These are phyloP conservation scores for Irpex sp. DNA, from an alignment of 1,284 basidiomycete species.

Conservation along the genomic window DNA sequence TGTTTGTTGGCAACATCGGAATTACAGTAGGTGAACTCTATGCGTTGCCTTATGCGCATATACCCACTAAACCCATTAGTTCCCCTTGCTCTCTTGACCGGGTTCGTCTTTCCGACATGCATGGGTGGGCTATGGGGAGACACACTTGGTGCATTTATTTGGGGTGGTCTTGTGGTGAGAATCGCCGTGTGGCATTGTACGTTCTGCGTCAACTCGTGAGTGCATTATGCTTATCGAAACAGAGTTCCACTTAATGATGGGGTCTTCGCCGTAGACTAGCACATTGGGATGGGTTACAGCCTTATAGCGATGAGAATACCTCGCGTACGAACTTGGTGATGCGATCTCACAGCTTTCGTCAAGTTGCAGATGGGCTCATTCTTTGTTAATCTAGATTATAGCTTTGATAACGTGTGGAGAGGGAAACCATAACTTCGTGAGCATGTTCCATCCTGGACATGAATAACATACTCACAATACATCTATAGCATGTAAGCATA, in stretches of 20 bases:
- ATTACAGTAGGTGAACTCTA: conserved; percentile 45
- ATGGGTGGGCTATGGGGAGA: conserved; percentile 58
- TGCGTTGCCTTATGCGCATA: not conserved
- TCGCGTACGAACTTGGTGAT: conserved; percentile 64
- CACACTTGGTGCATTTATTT: conserved; percentile 57
- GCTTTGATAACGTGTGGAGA: conserved; percentile 72
- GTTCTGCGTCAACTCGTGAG: conserved; percentile 74
- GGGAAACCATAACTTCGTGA: conserved; percentile 74
- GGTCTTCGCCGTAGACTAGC: conserved; percentile 46
- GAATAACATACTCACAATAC: no score
- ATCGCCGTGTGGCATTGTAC: conserved; percentile 73
- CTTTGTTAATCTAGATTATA: conserved; percentile 39
- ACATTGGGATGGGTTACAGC: conserved; percentile 75
- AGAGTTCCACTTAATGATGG: not conserved
- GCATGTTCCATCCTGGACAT: conserved; percentile 16
- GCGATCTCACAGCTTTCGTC: conserved; percentile 15
- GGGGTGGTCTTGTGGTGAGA: conserved; percentile 60
- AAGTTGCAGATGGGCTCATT: not conserved
- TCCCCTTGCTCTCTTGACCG: conserved; percentile 52
- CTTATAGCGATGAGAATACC: conserved; percentile 74
- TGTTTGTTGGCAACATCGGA: conserved; percentile 65
- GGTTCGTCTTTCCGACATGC: conserved; percentile 50
- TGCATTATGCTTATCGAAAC: conserved; percentile 6
- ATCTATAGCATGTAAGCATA: conserved; percentile 26
- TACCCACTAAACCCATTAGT: conserved; percentile 30